Base-by-base conservation (phyloP, 441 rosid species). In the Pelargonium cotyledonis region DNA sequence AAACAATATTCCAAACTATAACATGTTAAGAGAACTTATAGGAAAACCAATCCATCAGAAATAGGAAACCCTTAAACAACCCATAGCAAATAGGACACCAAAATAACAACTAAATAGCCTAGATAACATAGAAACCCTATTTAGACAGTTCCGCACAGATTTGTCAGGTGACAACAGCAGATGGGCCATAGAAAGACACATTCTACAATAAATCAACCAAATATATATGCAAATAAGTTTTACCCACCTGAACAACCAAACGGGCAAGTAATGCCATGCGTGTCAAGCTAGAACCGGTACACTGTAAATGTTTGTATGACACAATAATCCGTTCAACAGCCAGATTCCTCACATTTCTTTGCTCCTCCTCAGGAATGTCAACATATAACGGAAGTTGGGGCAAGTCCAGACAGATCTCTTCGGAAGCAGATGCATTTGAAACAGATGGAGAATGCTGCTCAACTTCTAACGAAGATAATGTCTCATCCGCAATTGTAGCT, bases 201-300 rank as follows among this genome's bases (percentile, higher is more conserved):
- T 65, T 53, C 15, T 40, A 43, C 65, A 68, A 67, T 18, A 57
- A 29, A 44, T 35, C 51, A 31, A 62, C 9, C 49, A 67, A 66
- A 70, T 26, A 67, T 77, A 70, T 26, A 67, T 77, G 29, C 49
- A 43, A 57, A 62, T n/a, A 66, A 43, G 69, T 67, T 38, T 55
- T 46, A 67, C 75, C 74, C 79, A 90, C 99, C 95, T 88, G 90
- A 76, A 95, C 92, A 75, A 85, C 86, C 79, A 96, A 81, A 65
- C 97, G 88, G 68, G 99, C 86, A 81, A 96, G 88, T 76, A 96
- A 79, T 46, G 85, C 84, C 89, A 89, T 88, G 69, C 85, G 83
- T 21, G 72, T 86, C 77, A 76, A 73, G 72, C 78, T 82, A 80
- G 77, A 84, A 73, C 85, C 89, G 51, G 80, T 74, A 72, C 86